These are phyloP conservation scores for Claviceps lovelessii DNA, from an alignment of 2,329 filamentous ascomycete species.

Conservation along the genomic window DNA sequence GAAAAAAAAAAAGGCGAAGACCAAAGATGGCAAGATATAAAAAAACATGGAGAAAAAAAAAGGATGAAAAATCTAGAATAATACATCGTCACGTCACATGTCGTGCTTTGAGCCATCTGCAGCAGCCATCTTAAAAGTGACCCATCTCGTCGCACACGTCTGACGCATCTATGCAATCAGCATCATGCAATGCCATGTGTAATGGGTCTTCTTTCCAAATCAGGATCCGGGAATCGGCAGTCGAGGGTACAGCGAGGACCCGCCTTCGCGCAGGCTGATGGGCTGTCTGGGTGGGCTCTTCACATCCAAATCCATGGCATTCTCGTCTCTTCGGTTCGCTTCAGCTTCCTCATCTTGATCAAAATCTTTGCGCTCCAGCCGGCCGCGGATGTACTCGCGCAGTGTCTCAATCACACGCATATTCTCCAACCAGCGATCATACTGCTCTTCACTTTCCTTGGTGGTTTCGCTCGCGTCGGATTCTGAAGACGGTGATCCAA, in stretches of 20 bases:
- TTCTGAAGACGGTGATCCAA: slow-evolving; percentile 40
- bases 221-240: slow-evolving; percentile 19
- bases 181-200: neutral
- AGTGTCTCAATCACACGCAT: slow-evolving; percentile 50
- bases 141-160: neutral
- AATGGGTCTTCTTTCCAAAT: neutral
- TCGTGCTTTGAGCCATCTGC: neutral
- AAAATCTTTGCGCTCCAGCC: slow-evolving; percentile 43
- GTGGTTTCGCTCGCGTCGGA: slow-evolving; percentile 38
- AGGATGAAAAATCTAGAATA: neutral
- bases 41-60: neutral
- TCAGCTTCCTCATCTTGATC: slow-evolving; percentile 18
- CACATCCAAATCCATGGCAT: slow-evolving; percentile 24
- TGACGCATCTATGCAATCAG: neutral
- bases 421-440: slow-evolving; percentile 52
- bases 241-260: slow-evolving; percentile 25
- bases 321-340: slow-evolving; percentile 10
- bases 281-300: slow-evolving; percentile 17
- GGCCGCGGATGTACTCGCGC: slow-evolving; percentile 40
- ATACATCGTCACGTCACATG: neutral
- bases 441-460: slow-evolving; percentile 45
- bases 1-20: neutral
- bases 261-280: slow-evolving; percentile 15
- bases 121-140: neutral
- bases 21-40: no score